These are phyloP conservation scores for Magnusiomyces suaveolens DNA, from an alignment of 1,139 yeast genomes.

Conservation along the genomic window DNA sequence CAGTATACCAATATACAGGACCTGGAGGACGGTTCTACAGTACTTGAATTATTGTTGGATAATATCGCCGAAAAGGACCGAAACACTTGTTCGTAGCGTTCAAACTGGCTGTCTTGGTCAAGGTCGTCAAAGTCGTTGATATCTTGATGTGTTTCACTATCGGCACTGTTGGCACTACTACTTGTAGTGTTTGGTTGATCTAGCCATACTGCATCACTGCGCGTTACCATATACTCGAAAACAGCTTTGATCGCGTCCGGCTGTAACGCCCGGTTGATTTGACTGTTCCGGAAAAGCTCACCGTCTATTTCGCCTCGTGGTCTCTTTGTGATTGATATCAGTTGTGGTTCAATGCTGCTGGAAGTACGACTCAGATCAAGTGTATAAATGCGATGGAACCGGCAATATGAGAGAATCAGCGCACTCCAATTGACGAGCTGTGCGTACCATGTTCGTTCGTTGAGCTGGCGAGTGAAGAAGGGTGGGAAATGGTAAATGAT, in stretches of 20 bases:
- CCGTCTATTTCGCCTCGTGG: conserved; percentile 13
- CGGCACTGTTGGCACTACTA: background rate
- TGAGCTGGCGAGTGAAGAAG: conserved; percentile 81
- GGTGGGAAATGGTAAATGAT: conserved; percentile 84
- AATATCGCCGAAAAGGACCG: conserved; percentile 4
- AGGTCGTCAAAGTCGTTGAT: conserved; percentile 6
- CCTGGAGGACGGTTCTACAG: background rate
- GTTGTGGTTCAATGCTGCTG: background rate
- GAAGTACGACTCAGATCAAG: conserved; percentile 30
- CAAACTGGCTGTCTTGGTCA: background rate
- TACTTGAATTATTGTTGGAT: background rate
- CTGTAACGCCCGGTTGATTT: conserved; percentile 46
- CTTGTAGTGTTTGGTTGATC: conserved; percentile 9
- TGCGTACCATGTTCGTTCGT: conserved; percentile 63
- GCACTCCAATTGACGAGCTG: conserved; percentile 57
- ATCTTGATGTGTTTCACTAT: background rate
- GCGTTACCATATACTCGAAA: conserved; percentile 47
- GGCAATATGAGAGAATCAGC: conserved; percentile 50
- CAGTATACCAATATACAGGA: conserved; percentile 52
- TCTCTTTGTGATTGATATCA: background rate
- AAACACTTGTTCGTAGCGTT: conserved; percentile 7
- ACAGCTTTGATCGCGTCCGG: conserved; percentile 48
- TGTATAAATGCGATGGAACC: conserved; percentile 45
- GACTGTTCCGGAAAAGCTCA: conserved; percentile 41
- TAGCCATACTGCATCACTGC: conserved; percentile 45